These are phyloP conservation scores for Centella asiatica DNA, from an alignment of 129 eudicot species.

Conservation along the genomic window DNA sequence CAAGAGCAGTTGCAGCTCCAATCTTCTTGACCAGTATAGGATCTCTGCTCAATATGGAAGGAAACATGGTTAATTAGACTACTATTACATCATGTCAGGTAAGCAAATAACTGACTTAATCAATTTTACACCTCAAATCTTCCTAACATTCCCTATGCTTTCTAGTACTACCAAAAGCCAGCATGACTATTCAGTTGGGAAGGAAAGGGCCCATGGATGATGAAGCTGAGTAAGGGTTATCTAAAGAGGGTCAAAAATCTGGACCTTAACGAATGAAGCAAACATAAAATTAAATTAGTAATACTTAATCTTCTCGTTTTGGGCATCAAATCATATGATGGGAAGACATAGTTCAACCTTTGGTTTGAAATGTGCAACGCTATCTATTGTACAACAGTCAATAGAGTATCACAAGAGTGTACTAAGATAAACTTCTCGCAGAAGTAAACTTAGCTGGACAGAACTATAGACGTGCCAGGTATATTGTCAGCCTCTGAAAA, in stretches of 20 bases:
- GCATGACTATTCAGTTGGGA: too few species aligned
- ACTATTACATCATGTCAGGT: neutral
- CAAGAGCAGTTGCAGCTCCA: slow-evolving; percentile 80
- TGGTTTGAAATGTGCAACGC: too few species aligned
- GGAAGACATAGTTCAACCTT: too few species aligned
- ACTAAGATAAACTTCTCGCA: neutral
- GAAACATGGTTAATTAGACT: neutral
- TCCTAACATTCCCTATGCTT: neutral
- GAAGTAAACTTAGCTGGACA: neutral
- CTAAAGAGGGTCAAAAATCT: too few species aligned
- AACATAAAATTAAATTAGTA: too few species aligned
- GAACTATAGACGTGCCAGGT: neutral
- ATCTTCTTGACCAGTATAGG: slow-evolving; percentile 63
- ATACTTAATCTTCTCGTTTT: too few species aligned
- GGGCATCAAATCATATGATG: too few species aligned
- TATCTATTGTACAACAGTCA: too few species aligned
- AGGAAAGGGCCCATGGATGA: too few species aligned
- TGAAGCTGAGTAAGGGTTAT: too few species aligned
- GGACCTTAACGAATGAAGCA: too few species aligned
- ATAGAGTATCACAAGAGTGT: too few species aligned
- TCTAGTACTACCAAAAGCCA: neutral
- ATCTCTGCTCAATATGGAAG: slow-evolving; percentile 34
- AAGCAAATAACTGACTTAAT: neutral
- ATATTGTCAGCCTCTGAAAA: neutral
- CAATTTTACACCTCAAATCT: neutral